Percentiles rank a stretch among this genome's conserved stretches.
Evolutionary conservation across 1,139 yeast genomes (phyloP).

Genomic region (Taphrina communis): DNA sequence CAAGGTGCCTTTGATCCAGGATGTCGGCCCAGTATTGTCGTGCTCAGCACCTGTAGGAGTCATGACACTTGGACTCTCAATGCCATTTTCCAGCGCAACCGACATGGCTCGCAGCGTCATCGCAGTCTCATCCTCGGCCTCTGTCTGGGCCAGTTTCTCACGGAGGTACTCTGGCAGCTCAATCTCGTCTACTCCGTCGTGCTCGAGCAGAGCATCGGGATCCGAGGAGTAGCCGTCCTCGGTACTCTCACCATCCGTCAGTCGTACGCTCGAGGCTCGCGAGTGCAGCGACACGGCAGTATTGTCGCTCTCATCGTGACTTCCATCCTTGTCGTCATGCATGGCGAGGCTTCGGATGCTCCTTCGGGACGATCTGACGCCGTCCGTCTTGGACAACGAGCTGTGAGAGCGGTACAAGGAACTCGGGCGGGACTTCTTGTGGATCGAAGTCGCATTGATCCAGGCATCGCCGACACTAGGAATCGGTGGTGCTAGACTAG

Average conservation of each 20-base stretch:
- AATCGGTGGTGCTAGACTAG: conserved; percentile 28
- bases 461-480: conserved; percentile 40
- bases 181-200: conserved; percentile 46
- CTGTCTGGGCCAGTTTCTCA: conserved; percentile 41
- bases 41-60: conserved; percentile 56
- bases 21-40: conserved; percentile 63
- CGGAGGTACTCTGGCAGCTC: conserved; percentile 41
- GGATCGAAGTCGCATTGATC: conserved; percentile 28
- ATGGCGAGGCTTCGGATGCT: conserved; percentile 10
- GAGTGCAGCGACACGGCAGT: not conserved
- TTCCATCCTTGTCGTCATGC: not conserved
- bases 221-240: conserved; percentile 39
- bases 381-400: conserved; percentile 3
- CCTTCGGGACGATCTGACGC: conserved; percentile 1
- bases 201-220: conserved; percentile 42
- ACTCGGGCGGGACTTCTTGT: conserved; percentile 27
- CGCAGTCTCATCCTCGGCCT: conserved; percentile 42
- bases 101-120: conserved; percentile 17
- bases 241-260: not conserved
- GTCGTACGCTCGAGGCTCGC: not conserved
- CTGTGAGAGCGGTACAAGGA: conserved; percentile 31
- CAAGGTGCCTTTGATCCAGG: conserved; percentile 95
- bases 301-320: not conserved
- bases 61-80: conserved; percentile 54
- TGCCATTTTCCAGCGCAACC: conserved; percentile 46